Conservation (phyloP, 495 filamentous ascomycete species). For the Xylaria castorea region DNA sequence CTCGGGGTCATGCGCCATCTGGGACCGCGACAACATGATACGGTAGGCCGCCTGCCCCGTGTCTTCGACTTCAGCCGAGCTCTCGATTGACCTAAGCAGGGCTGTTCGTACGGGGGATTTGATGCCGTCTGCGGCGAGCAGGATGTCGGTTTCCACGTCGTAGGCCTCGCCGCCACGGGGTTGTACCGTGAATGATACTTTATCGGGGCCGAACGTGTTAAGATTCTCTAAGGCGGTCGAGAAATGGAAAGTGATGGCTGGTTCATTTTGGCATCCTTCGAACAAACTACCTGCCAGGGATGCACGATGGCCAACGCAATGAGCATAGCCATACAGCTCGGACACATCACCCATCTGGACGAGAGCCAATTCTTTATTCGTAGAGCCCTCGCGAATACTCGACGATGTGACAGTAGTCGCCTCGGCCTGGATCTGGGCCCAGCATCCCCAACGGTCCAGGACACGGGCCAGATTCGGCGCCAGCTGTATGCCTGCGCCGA, state of each 20-base stretch:
- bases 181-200: constrained; percentile 61
- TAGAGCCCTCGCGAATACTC: constrained; percentile 66
- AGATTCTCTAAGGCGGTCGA: constrained; percentile 60
- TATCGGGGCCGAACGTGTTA: constrained; percentile 58
- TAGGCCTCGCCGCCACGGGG: constrained; percentile 64
- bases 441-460: constrained; percentile 71
- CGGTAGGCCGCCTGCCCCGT: constrained; percentile 84
- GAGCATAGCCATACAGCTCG: constrained; percentile 72
- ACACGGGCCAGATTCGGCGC: constrained; percentile 82
- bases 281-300: constrained; percentile 74
- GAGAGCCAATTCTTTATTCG: constrained; percentile 70
- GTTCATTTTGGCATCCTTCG: constrained; percentile 68
- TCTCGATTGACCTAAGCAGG: constrained; percentile 64
- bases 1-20: constrained; percentile 71
- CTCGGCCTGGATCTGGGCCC: constrained; percentile 70
- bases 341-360: constrained; percentile 72
- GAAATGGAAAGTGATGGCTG: constrained; percentile 73
- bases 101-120: constrained; percentile 67
- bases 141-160: constrained; percentile 66
- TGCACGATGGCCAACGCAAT: constrained; percentile 79
- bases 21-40: constrained; percentile 75
- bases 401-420: constrained; percentile 57
- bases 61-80: constrained; percentile 66
- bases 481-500: constrained; percentile 83
- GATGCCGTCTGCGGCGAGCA: constrained; percentile 77